Conservation (phyloP, 148 eudicot species). For the Tetragonia tetragonoides region DNA sequence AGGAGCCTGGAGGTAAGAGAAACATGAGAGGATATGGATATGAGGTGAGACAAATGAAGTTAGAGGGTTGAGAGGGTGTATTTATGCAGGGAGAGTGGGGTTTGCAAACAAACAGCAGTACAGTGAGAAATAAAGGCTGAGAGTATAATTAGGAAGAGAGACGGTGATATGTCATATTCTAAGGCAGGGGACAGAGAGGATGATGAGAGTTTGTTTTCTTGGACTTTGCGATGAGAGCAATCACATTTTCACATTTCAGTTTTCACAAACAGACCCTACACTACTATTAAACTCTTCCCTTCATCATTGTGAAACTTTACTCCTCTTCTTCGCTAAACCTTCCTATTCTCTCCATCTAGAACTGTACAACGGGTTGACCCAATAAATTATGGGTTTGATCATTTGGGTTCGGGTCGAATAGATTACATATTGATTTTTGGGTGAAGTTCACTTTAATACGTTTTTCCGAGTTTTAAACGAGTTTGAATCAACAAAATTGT, state of each 20-base stretch:
- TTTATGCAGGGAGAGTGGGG: slow-evolving; percentile 19
- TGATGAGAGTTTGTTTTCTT: slow-evolving; percentile 56
- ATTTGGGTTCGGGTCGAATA: no score
- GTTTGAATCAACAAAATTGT: no score
- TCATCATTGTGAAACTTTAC: background rate
- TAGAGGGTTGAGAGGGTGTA: slow-evolving; percentile 6
- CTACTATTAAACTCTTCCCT: background rate
- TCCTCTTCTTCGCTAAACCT: no score
- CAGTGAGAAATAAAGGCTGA: slow-evolving; percentile 21
- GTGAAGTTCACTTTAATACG: no score
- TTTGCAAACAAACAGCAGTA: background rate
- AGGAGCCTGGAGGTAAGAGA: slow-evolving; percentile 27
- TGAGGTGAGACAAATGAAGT: background rate
- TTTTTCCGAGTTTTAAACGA: no score
- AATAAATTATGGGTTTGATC: no score
- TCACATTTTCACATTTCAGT: no score
- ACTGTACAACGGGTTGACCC: no score
- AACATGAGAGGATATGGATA: background rate
- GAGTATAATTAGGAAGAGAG: slow-evolving; percentile 35
- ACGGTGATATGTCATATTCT: slow-evolving; percentile 61
- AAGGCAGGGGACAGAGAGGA: slow-evolving; percentile 47
- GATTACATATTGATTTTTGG: no score
- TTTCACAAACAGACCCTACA: no score
- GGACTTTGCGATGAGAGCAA: slow-evolving; percentile 28
- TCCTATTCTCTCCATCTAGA: no score